Evolutionary conservation across 371 early-diverging fungal genomes (phyloP), one percentile per base, ranked within the genome.

Genomic region (Batrachochytrium dendrobatidis): DNA sequence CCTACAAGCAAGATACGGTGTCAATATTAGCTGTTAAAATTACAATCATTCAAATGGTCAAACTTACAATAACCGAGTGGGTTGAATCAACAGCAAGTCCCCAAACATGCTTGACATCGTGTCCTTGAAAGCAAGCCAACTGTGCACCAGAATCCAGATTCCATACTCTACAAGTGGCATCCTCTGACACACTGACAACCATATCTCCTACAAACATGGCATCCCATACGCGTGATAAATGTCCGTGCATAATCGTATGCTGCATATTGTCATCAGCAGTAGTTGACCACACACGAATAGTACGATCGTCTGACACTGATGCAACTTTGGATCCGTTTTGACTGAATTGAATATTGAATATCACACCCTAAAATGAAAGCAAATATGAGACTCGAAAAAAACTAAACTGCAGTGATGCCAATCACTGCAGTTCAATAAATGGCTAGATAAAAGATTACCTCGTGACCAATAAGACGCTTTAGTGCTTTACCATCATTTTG

Each of bases 231-330:
- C 91, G 83, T 3, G 89, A 85, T 20, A 79, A 76, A 59, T 92
- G 93, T 0, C 93, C 93, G 65, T 73, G 88, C n/a, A 90, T 67
- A 0, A 80, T 70, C 1, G 68, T 24, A 0, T 80, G 74, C 46
- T 72, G 72, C 2, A 63, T 58, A 15, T 73, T 78, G 52, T 35
- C n/a, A 26, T n/a, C 63, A 8, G 81, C 49, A 8, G 79, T 64
- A 6, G 58, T 60, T 8, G 56, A 31, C 93, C 93, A 92, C 3
- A 91, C 59, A 22, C 90, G 83, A 34, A 91, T 79, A 0, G 92
- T 85, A 18, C 92, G 83, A 69, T 92, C 93, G 56, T 92, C 93
- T 1, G 90, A 89, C 0, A 87, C 88, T 17, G 90, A 86, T 1
- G 81, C 73, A 2, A 92, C 29, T 28, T 65, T 64, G 5, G 54